Evolutionary conservation across 2,329 filamentous ascomycete genomes (phyloP), one percentile per base, ranked within the genome.

Genomic region (Teratosphaeria pseudoeucalypti): DNA sequence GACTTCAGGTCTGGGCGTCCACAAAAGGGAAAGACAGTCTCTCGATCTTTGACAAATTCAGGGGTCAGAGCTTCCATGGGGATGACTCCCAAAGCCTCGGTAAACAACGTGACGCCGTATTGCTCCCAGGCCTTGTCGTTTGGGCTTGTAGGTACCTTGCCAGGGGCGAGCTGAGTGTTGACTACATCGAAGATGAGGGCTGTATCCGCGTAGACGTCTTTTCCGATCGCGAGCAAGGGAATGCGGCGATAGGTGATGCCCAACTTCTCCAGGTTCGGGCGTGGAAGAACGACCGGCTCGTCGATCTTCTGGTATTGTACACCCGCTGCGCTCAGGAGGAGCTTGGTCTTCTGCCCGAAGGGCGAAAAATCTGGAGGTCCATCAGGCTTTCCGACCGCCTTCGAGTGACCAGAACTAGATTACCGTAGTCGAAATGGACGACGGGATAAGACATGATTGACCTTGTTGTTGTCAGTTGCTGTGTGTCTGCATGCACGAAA

Each of bases 221-320:
- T 68, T 47, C 70, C 70, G 14, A 72, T 60, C 11, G 69, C 63
- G 12, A 72, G 59, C 55, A 72, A 55, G 2, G 70, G 70, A 37
- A 72, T 70, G 55, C 70, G 66, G 26, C 70, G 67, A 61, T 71
- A 71, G 7, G 66, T 69, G 54, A 72, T 66, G 7, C 66, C 69
- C 10, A 72, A 55, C 6, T 59, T 63, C 58, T 69, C 65, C n/a
- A 72, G 64, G 52, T 69, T 65, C 14, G 64, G 64, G 29, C 70
- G 68, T 10, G 70, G 69, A 6, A 71, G 63, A n/a, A 67, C 58
- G 7, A 57, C 34, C 3, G 69, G 68, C 39, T 68, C 64, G 49
- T 69, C 68, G 58, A 59, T 64, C 61, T 65, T 65, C 39, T 65
- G 52, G 60, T 61, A 69, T 19, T 59, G 39, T 9, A 69, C 59